These are phyloP conservation scores for Fraxinus platypoda DNA, from an alignment of 305 asterid species.

Conservation along the genomic window DNA sequence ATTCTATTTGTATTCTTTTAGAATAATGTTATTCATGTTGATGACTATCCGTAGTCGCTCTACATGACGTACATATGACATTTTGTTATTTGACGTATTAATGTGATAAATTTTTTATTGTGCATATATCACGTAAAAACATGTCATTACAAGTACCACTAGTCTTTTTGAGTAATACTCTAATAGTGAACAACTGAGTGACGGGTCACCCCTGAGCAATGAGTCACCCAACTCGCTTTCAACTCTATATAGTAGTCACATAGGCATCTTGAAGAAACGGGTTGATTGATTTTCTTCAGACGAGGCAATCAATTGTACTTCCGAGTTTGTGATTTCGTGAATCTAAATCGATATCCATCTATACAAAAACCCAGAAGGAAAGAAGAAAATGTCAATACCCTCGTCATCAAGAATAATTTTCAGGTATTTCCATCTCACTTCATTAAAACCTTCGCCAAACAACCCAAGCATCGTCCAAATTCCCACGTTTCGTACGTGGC, in stretches of 20 bases:
- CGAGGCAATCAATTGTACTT: not conserved
- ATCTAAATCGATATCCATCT: constrained; percentile 19
- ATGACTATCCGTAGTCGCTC: too few species aligned
- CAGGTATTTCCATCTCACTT: constrained; percentile 42
- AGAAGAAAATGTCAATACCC: constrained; percentile 49
- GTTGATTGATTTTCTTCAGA: not conserved
- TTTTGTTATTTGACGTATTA: too few species aligned
- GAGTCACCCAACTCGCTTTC: not conserved
- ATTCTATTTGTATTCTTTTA: too few species aligned
- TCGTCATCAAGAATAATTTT: constrained; percentile 48
- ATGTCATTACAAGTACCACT: too few species aligned
- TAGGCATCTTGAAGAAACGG: not conserved
- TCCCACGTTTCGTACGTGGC: constrained; percentile 41
- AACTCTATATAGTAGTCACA: not conserved
- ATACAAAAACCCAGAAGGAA: not conserved
- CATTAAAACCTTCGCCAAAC: constrained; percentile 42
- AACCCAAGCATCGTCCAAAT: constrained; percentile 32
- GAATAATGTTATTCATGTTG: too few species aligned
- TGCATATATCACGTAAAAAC: too few species aligned
- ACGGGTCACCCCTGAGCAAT: not conserved
- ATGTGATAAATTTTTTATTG: too few species aligned
- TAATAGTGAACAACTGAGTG: not conserved
- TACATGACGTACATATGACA: too few species aligned
- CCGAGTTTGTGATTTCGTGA: constrained; percentile 28
- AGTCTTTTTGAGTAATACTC: too few species aligned